Evolutionary conservation across 495 filamentous ascomycete species (phyloP).

Genomic region (Cairneyella variabilis): DNA sequence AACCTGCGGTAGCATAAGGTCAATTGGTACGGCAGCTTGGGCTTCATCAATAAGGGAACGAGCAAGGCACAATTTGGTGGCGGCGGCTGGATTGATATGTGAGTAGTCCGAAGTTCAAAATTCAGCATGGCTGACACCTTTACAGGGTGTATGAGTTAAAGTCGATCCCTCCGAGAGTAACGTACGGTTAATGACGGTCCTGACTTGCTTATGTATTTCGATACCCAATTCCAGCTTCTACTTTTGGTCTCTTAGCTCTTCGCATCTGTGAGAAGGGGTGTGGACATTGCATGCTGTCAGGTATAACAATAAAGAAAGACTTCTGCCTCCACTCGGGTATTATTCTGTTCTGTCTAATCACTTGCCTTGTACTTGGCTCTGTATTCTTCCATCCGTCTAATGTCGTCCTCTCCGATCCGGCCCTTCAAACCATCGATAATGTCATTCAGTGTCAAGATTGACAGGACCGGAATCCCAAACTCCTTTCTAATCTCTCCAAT

Average conservation of each 20-base stretch:
- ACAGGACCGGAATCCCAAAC: constrained; percentile 50
- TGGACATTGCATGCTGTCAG: too few species aligned
- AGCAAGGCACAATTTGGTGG: constrained; percentile 67
- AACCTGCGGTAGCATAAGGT: constrained; percentile 41
- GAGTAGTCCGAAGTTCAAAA: constrained; percentile 14
- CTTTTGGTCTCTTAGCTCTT: not conserved
- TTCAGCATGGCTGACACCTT: too few species aligned
- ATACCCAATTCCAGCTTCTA: constrained; percentile 16
- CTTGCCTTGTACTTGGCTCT: constrained; percentile 64
- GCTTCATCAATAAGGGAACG: constrained; percentile 64
- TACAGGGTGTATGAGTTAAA: constrained; percentile 24
- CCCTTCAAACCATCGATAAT: constrained; percentile 65
- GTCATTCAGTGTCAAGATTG: constrained; percentile 67
- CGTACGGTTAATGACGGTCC: constrained; percentile 19
- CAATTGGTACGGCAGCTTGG: constrained; percentile 71
- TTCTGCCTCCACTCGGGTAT: too few species aligned
- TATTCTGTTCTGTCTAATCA: constrained; percentile 45
- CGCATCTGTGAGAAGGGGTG: too few species aligned
- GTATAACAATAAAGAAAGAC: too few species aligned
- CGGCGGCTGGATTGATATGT: constrained; percentile 78
- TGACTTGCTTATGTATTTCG: not conserved
- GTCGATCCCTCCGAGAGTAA: constrained; percentile 12
- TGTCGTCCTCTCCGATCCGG: constrained; percentile 52
- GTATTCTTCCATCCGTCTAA: constrained; percentile 74
- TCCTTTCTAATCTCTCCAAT: constrained; percentile 78